Conservation (phyloP, 176 grass and related monocot genomes). For the Eleusine indica region DNA sequence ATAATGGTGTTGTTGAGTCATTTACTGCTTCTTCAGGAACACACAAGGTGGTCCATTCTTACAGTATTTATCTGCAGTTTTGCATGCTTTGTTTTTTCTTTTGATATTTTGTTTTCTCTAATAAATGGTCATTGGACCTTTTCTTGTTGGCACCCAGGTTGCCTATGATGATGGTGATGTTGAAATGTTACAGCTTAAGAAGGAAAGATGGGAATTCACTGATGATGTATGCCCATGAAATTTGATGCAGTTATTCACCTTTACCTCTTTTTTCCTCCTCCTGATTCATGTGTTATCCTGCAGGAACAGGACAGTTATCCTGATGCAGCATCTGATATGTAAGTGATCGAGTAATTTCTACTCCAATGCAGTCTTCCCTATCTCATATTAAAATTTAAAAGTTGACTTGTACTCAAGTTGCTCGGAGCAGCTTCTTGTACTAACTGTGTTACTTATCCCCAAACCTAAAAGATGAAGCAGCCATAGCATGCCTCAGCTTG, state of each 20-base stretch:
- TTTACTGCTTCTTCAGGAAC: slow-evolving; percentile 51
- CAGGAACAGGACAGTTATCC: slow-evolving; percentile 46
- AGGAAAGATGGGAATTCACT: slow-evolving; percentile 72
- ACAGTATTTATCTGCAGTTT: not conserved
- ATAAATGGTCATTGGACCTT: not conserved
- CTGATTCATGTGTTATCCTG: slow-evolving; percentile 38
- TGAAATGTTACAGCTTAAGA: slow-evolving; percentile 56
- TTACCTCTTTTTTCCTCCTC: not conserved
- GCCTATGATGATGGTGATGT: slow-evolving; percentile 85
- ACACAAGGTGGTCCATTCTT: slow-evolving; percentile 59
- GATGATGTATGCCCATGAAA: slow-evolving; percentile 44
- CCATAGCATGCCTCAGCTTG: slow-evolving; percentile 5
- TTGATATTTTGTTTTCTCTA: slow-evolving; percentile 7
- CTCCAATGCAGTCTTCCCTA: not conserved
- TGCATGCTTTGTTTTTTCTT: not conserved
- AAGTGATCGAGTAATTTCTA: slow-evolving; percentile 17
- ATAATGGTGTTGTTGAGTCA: slow-evolving; percentile 55
- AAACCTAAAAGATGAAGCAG: slow-evolving; percentile 14
- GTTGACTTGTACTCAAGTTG: slow-evolving; percentile 6
- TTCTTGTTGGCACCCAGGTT: slow-evolving; percentile 52
- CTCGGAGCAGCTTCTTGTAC: not conserved
- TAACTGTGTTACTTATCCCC: not conserved
- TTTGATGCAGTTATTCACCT: not conserved
- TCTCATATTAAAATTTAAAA: slow-evolving; percentile 17
- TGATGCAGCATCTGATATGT: slow-evolving; percentile 46